Conservation (phyloP, 2,329 filamentous ascomycete species). For the Thermoascus crustaceus region DNA sequence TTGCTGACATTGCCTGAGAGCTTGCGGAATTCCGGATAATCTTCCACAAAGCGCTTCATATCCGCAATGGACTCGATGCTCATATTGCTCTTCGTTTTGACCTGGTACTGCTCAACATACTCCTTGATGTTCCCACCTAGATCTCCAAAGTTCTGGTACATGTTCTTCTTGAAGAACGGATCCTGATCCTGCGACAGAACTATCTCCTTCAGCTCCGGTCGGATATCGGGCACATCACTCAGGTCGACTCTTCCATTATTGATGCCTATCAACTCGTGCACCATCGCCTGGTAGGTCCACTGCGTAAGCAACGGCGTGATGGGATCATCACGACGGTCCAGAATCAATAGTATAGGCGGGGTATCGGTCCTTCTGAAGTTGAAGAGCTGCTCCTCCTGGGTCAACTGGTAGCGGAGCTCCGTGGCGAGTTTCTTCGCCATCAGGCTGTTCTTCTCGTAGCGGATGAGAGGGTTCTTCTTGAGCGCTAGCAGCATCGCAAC, state of each 20-base stretch:
- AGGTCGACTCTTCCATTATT: slow-evolving; percentile 91
- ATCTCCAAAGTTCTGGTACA: slow-evolving; percentile 97
- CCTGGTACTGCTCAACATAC: slow-evolving; percentile 97
- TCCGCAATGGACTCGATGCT: slow-evolving; percentile 96
- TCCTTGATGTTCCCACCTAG: slow-evolving; percentile 95
- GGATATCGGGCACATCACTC: slow-evolving; percentile 71
- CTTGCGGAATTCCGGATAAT: slow-evolving; percentile 96
- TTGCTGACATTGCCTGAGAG: slow-evolving; percentile 97
- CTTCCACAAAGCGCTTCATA: slow-evolving; percentile 99
- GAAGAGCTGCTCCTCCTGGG: slow-evolving; percentile 92
- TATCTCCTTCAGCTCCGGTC: slow-evolving; percentile 84
- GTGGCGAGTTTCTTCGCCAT: slow-evolving; percentile 87
- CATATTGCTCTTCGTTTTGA: slow-evolving; percentile 90
- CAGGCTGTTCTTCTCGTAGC: slow-evolving; percentile 85
- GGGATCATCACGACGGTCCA: slow-evolving; percentile 89
- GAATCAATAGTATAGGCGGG: slow-evolving; percentile 78
- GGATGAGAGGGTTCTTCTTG: slow-evolving; percentile 93
- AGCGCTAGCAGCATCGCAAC: slow-evolving; percentile 76
- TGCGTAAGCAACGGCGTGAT: slow-evolving; percentile 91
- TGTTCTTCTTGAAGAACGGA: slow-evolving; percentile 98
- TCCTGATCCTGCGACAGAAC: slow-evolving; percentile 95
- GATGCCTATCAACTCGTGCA: slow-evolving; percentile 90
- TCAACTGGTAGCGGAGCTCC: slow-evolving; percentile 85
- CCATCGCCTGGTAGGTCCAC: slow-evolving; percentile 99
- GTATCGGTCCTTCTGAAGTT: slow-evolving; percentile 94